phyloP scores from a whole-genome alignment of 2,329 filamentous ascomycete genomes.

The Biscogniauxia marginata region DNA sequence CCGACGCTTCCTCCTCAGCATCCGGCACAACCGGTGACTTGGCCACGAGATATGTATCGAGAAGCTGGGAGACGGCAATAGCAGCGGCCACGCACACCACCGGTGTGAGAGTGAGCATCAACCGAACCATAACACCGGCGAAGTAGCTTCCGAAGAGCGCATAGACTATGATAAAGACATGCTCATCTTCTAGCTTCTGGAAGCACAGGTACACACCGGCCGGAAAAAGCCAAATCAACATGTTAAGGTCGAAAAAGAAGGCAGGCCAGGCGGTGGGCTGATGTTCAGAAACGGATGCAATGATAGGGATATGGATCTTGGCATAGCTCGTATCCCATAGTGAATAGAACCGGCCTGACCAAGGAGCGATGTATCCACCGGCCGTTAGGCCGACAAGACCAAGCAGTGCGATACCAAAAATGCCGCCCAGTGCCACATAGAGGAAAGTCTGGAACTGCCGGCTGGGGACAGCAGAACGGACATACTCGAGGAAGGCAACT shows the following conservation, averaged over 20 bases:
- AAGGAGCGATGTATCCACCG: slow-evolving; percentile 89
- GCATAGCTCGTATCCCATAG: slow-evolving; percentile 98
- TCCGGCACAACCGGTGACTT: slow-evolving; percentile 58
- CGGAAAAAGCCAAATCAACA: slow-evolving; percentile 98
- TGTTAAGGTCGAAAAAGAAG: slow-evolving; percentile 98
- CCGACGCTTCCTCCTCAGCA: slow-evolving; percentile 42
- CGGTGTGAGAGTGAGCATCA: slow-evolving; percentile 96
- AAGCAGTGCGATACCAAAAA: slow-evolving; percentile 71
- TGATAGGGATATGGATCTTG: slow-evolving; percentile 99
- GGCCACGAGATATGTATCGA: slow-evolving; percentile 78
- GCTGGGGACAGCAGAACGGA: slow-evolving; percentile 82
- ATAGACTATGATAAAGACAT: slow-evolving; percentile 97
- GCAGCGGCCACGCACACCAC: slow-evolving; percentile 94
- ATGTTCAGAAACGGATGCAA: slow-evolving; percentile 98
- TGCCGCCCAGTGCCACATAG: slow-evolving; percentile 68
- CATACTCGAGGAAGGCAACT: slow-evolving; percentile 86
- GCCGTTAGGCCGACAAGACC: slow-evolving; percentile 85
- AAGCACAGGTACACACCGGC: slow-evolving; percentile 98
- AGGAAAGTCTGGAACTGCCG: slow-evolving; percentile 94
- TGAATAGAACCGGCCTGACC: slow-evolving; percentile 98
- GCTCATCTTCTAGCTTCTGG: slow-evolving; percentile 88
- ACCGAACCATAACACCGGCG: slow-evolving; percentile 96
- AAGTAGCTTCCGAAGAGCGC: slow-evolving; percentile 97
- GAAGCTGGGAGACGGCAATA: slow-evolving; percentile 79
- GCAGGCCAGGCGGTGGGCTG: slow-evolving; percentile 98